phyloP scores from a whole-genome alignment of 1,284 basidiomycete genomes.

The Taiwanofungus camphoratus region DNA sequence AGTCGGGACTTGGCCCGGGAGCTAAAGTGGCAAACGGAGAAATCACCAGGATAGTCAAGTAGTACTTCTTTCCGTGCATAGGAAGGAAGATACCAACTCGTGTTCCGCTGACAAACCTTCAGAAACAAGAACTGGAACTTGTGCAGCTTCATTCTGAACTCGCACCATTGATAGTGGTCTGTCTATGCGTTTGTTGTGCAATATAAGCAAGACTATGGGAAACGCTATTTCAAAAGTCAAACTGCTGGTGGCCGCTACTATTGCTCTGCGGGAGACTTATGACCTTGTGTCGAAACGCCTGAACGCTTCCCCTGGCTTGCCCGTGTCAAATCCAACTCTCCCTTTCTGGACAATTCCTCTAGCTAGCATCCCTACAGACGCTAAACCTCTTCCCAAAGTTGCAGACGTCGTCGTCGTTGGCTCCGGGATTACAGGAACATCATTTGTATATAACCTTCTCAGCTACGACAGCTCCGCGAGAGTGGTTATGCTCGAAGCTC shows the following conservation, averaged over 20 bases:
- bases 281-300: constrained; percentile 23
- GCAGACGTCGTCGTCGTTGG: constrained; percentile 66
- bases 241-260: constrained; percentile 18
- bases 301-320: constrained; percentile 49
- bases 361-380: constrained; percentile 40
- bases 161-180: too few relatives aligned
- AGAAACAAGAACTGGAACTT: too few relatives aligned
- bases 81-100: too few relatives aligned
- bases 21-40: too few relatives aligned
- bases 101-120: too few relatives aligned
- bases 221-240: constrained; percentile 22
- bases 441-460: constrained; percentile 49
- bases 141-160: too few relatives aligned
- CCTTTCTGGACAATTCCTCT: constrained; percentile 59
- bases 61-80: too few relatives aligned
- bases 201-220: constrained; percentile 26
- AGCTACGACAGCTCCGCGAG: constrained; percentile 31
- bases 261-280: constrained; percentile 18
- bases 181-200: too few relatives aligned
- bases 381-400: constrained; percentile 37
- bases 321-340: constrained; percentile 42
- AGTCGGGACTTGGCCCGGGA: too few relatives aligned
- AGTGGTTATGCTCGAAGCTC: constrained; percentile 63
- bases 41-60: too few relatives aligned
- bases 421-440: constrained; percentile 65